Conservation (phyloP, 108 stramenopile genomes). For the Cyclotella atomus region DNA sequence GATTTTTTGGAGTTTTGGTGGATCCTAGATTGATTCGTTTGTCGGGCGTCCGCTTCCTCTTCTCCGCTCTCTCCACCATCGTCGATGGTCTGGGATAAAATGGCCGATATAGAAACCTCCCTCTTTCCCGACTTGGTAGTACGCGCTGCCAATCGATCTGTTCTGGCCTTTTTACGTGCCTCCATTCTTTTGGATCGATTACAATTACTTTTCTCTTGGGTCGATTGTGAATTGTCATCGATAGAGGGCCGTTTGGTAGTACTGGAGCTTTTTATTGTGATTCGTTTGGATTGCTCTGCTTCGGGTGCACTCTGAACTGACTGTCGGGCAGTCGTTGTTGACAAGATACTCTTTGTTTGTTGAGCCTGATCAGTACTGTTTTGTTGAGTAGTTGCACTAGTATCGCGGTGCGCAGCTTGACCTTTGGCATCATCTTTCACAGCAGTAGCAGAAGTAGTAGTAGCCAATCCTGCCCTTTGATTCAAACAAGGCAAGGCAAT, state of each 20-base stretch:
- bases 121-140: not conserved
- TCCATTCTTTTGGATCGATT: slow-evolving; percentile 26
- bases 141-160: slow-evolving; percentile 3
- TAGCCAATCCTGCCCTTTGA: too few relatives aligned
- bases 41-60: too few relatives aligned
- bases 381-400: not conserved
- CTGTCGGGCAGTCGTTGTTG: not conserved
- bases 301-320: too few relatives aligned
- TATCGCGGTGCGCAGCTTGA: too few relatives aligned
- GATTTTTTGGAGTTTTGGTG: not conserved
- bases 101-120: slow-evolving; percentile 31
- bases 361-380: not conserved
- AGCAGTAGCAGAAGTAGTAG: too few relatives aligned
- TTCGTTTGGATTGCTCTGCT: not conserved
- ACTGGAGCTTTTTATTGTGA: not conserved
- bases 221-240: not conserved
- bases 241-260: not conserved
- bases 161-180: slow-evolving; percentile 23
- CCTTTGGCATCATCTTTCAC: too few relatives aligned
- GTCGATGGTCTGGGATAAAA: slow-evolving; percentile 38
- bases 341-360: not conserved
- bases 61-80: slow-evolving; percentile 20
- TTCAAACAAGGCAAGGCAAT: not conserved
- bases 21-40: not conserved
- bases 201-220: not conserved